These are phyloP conservation scores for Baorangia bicolor DNA, from an alignment of 768 basidiomycete species.

Conservation along the genomic window DNA sequence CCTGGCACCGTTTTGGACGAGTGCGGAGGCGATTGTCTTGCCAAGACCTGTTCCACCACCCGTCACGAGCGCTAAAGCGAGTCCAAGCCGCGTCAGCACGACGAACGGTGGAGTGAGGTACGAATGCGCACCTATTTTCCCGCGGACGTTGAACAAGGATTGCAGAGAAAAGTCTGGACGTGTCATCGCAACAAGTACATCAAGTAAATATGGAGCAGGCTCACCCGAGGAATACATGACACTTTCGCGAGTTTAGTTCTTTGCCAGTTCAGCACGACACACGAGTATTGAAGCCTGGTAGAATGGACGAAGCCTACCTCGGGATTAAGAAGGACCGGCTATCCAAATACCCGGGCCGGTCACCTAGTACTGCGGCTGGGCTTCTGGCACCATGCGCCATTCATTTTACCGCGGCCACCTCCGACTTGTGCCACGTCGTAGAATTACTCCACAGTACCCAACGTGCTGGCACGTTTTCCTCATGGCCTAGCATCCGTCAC, in stretches of 20 bases:
- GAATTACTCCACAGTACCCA: no score
- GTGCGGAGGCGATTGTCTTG: slow-evolving; percentile 78
- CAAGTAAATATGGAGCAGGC: background rate
- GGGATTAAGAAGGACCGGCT: background rate
- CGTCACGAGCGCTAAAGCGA: slow-evolving; percentile 66
- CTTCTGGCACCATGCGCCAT: no score
- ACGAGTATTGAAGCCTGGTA: background rate
- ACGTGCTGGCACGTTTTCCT: no score
- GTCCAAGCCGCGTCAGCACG: background rate
- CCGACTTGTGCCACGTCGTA: no score
- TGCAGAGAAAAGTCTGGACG: slow-evolving; percentile 48
- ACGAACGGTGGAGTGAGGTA: background rate
- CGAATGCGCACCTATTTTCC: slow-evolving; percentile 57
- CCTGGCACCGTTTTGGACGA: slow-evolving; percentile 82
- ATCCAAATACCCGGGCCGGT: background rate
- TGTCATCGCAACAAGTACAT: background rate
- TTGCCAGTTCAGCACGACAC: background rate
- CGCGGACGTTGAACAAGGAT: slow-evolving; percentile 63
- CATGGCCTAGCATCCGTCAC: no score
- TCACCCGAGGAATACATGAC: slow-evolving; percentile 18
- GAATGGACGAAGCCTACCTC: background rate
- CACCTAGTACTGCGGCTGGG: background rate
- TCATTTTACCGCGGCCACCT: no score
- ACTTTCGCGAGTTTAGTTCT: background rate
- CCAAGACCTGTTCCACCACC: slow-evolving; percentile 86